Percentiles rank a stretch among this genome's conserved stretches.
phyloP scores from a whole-genome alignment of 1,284 basidiomycete genomes.

The Coniferiporia sulphurascens region DNA sequence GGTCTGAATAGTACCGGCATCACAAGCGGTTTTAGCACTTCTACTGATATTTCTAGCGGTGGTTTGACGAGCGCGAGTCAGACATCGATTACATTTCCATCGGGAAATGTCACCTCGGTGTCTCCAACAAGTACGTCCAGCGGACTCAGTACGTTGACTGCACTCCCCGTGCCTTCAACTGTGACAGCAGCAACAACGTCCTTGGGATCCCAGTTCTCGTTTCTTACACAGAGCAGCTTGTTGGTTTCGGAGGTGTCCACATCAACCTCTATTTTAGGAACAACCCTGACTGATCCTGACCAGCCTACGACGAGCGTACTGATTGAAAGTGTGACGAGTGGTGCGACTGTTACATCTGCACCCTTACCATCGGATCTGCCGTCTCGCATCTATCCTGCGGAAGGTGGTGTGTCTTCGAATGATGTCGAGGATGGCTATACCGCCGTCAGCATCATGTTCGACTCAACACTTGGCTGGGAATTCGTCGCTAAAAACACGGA shows the following conservation, averaged over 20 bases:
- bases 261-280: conserved; percentile 21
- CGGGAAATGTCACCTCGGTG: conserved; percentile 12
- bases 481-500: conserved; percentile 50
- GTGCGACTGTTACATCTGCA: conserved; percentile 27
- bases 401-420: conserved; percentile 23
- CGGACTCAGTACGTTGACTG: conserved; percentile 5
- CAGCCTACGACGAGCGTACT: conserved; percentile 40
- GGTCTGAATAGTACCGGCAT: not conserved
- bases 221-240: conserved; percentile 40
- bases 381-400: conserved; percentile 49
- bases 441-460: conserved; percentile 56
- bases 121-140: conserved; percentile 6
- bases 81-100: conserved; percentile 14
- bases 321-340: conserved; percentile 22
- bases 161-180: not conserved
- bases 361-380: conserved; percentile 58
- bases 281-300: conserved; percentile 54
- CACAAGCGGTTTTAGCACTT: not conserved
- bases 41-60: not conserved
- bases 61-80: conserved; percentile 8
- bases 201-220: conserved; percentile 27
- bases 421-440: conserved; percentile 35
- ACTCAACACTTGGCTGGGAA: conserved; percentile 51
- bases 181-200: conserved; percentile 7
- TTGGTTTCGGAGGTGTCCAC: conserved; percentile 32